Conservation (phyloP, 495 filamentous ascomycete genomes). For the Parachaetomium inaequale region DNA sequence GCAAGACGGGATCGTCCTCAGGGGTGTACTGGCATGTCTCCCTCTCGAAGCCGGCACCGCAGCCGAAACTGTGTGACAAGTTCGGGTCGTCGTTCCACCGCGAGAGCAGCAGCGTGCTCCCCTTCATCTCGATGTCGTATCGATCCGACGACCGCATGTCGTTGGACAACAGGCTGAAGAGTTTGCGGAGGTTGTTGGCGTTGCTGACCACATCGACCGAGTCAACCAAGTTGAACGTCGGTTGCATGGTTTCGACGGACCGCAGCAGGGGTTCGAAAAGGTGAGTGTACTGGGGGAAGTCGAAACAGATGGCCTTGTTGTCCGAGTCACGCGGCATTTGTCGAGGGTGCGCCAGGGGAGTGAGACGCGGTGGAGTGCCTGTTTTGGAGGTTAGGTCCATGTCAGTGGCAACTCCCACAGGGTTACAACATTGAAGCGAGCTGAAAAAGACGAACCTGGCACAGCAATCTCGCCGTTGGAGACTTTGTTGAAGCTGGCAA, state of each 20-base stretch:
- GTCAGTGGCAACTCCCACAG: too few species aligned
- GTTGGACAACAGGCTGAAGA: slow-evolving; percentile 25
- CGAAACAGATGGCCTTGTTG: not conserved
- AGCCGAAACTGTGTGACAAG: slow-evolving; percentile 8
- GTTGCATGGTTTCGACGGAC: slow-evolving; percentile 17
- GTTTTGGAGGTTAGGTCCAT: too few species aligned
- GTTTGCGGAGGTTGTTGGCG: slow-evolving; percentile 26
- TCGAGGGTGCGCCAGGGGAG: slow-evolving; percentile 8
- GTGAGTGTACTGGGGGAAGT: slow-evolving; percentile 15
- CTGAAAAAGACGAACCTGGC: too few species aligned
- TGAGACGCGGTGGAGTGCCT: slow-evolving; percentile 18
- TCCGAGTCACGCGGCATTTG: slow-evolving; percentile 1
- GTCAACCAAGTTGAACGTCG: slow-evolving; percentile 11
- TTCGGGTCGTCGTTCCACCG: slow-evolving; percentile 24
- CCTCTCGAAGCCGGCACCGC: slow-evolving; percentile 26
- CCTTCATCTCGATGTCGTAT: slow-evolving; percentile 23
- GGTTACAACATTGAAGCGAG: too few species aligned
- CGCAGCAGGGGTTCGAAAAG: slow-evolving; percentile 27
- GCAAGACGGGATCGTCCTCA: slow-evolving; percentile 12
- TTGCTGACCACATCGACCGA: slow-evolving; percentile 22
- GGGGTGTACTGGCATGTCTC: slow-evolving; percentile 21
- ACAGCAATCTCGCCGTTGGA: too few species aligned
- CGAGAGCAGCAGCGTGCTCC: slow-evolving; percentile 16
- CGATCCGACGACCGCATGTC: not conserved
- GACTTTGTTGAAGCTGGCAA: too few species aligned